These are phyloP conservation scores for Acmispon strigosus DNA, from an alignment of 306 rosid species.

Conservation along the genomic window DNA sequence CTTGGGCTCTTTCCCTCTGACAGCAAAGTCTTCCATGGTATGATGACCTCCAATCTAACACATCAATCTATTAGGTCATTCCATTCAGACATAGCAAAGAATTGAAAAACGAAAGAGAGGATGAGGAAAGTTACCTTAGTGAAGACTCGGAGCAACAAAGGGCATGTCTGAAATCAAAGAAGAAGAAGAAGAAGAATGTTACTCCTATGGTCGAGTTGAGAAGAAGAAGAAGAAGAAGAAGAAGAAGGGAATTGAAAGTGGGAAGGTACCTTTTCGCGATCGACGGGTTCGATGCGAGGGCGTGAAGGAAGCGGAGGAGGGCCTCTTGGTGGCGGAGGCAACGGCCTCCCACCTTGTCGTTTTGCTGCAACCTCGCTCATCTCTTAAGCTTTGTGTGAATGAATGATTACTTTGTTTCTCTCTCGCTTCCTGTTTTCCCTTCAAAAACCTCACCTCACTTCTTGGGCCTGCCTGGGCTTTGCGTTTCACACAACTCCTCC, in stretches of 20 bases:
- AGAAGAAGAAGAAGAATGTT: neutral
- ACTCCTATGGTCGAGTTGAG: neutral
- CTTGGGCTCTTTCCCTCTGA: constrained; percentile 89
- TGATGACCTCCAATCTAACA: constrained; percentile 71
- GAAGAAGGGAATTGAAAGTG: neutral
- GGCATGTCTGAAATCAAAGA: constrained; percentile 60
- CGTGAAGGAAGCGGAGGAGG: constrained; percentile 31
- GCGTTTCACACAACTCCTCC: too few relatives aligned
- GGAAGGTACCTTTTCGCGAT: constrained; percentile 48
- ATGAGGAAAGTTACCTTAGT: constrained; percentile 46
- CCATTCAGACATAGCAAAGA: too few relatives aligned
- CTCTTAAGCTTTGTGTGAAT: neutral
- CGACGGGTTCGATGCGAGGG: constrained; percentile 49
- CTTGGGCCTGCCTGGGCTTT: too few relatives aligned
- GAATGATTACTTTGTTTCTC: too few relatives aligned
- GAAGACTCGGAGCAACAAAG: constrained; percentile 87
- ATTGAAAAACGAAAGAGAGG: neutral
- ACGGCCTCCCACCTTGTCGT: constrained; percentile 39
- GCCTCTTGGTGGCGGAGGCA: constrained; percentile 39
- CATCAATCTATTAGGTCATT: neutral
- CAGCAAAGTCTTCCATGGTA: constrained; percentile 68
- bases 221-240: neutral
- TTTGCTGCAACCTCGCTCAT: constrained; percentile 46
- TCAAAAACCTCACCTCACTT: too few relatives aligned
- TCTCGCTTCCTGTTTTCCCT: too few relatives aligned